Evolutionary conservation across 2,329 filamentous ascomycete genomes (phyloP).

Genomic region (Neurospora crassa): DNA sequence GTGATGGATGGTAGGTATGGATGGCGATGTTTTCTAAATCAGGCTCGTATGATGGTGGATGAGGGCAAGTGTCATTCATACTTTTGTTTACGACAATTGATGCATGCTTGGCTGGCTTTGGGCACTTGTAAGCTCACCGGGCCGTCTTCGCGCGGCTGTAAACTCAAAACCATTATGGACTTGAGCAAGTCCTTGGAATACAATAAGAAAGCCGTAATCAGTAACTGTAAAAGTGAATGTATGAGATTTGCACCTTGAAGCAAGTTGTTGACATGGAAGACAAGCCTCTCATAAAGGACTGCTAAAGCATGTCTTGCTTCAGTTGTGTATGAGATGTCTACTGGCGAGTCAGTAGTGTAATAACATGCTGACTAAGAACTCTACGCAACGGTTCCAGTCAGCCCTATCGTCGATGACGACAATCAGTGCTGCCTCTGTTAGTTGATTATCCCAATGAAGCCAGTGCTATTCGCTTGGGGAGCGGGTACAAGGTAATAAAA

Average conservation of each 20-base stretch:
- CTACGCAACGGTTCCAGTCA: neutral
- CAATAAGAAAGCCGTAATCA: neutral
- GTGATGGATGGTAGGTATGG: neutral
- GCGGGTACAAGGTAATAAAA: neutral
- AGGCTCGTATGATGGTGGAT: neutral
- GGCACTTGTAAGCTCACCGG: neutral
- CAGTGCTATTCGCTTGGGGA: neutral
- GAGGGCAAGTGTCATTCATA: neutral
- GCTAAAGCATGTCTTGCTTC: neutral
- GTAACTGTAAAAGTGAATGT: neutral
- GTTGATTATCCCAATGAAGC: neutral
- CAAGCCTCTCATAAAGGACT: neutral
- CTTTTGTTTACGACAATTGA: slow-evolving; percentile 31
- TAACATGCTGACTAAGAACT: neutral
- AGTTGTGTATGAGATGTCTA: neutral
- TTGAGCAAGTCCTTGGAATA: neutral
- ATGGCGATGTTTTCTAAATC: neutral
- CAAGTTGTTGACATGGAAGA: neutral
- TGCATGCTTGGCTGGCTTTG: slow-evolving; percentile 17
- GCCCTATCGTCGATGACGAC: neutral
- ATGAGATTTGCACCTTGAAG: neutral
- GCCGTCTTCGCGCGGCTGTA: neutral
- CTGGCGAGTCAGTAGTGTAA: neutral
- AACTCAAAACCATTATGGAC: neutral
- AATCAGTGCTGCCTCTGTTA: neutral